Conservation (phyloP, 768 basidiomycete genomes). For the Kwoniella shandongensis region DNA sequence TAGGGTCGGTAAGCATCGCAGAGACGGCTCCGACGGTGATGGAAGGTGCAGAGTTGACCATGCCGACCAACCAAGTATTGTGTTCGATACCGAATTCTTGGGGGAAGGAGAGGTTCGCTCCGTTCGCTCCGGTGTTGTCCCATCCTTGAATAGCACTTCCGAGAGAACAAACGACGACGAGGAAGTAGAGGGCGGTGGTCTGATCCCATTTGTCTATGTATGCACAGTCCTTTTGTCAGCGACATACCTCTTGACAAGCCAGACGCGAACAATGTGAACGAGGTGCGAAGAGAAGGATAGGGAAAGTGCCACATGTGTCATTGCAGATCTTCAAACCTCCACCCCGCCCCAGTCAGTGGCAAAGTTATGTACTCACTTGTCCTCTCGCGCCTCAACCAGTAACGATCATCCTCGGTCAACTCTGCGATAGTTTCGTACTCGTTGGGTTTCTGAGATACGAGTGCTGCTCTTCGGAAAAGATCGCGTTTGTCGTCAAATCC, state of each 20-base stretch:
- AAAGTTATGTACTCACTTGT: constrained; percentile 27
- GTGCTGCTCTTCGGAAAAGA: constrained; percentile 43
- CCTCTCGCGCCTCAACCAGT: constrained; percentile 38
- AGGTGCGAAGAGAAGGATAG: no score
- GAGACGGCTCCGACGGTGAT: constrained; percentile 23
- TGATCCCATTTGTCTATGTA: constrained; percentile 47
- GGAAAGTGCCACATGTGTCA: no score
- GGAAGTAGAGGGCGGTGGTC: constrained; percentile 37
- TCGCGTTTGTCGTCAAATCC: constrained; percentile 38
- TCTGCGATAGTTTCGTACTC: constrained; percentile 34
- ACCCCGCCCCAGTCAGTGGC: neutral
- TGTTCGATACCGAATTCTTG: constrained; percentile 48
- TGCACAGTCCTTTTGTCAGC: neutral
- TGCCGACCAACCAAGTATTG: constrained; percentile 47
- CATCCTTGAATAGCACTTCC: constrained; percentile 44
- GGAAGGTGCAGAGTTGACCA: constrained; percentile 35
- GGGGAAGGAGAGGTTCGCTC: constrained; percentile 52
- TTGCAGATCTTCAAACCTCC: no score
- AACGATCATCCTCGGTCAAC: constrained; percentile 47
- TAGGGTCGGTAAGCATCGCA: constrained; percentile 55
- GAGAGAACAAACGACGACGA: constrained; percentile 37
- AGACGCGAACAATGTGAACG: no score
- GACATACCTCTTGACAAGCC: no score
- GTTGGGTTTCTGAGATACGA: constrained; percentile 44
- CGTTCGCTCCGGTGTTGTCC: constrained; percentile 49